phyloP scores from a whole-genome alignment of 1,139 yeast species.

The Scheffersomyces lignicola region DNA sequence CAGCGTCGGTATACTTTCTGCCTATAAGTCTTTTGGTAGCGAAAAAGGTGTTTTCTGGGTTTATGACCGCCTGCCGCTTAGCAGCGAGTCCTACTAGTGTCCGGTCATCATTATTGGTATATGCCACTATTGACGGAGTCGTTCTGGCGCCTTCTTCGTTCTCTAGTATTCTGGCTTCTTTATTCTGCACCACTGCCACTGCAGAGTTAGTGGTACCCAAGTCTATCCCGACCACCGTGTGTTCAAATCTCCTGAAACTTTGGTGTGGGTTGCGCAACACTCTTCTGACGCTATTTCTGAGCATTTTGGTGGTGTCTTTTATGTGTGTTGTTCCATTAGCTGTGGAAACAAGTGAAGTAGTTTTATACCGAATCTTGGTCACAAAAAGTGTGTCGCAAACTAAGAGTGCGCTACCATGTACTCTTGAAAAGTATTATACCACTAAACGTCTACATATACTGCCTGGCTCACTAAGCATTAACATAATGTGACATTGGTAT shows the following conservation, averaged over 20 bases:
- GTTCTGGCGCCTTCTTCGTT: slow-evolving; percentile 69
- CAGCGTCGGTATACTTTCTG: slow-evolving; percentile 59
- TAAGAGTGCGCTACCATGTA: slow-evolving; percentile 1
- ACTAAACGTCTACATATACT: too few relatives aligned
- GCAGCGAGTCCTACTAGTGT: slow-evolving; percentile 64
- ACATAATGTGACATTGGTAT: too few relatives aligned
- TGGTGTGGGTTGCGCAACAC: not conserved
- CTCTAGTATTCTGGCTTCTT: slow-evolving; percentile 57
- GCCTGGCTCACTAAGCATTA: too few relatives aligned
- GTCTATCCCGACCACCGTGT: slow-evolving; percentile 69
- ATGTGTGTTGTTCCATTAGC: not conserved
- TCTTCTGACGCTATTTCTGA: slow-evolving; percentile 3
- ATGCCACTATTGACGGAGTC: slow-evolving; percentile 74
- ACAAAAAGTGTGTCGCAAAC: not conserved
- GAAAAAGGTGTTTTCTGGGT: slow-evolving; percentile 68
- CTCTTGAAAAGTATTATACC: too few relatives aligned
- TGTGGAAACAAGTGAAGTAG: not conserved
- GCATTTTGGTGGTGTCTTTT: slow-evolving; percentile 6
- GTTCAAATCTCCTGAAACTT: slow-evolving; percentile 13
- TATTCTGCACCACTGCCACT: slow-evolving; percentile 60
- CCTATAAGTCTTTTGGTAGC: slow-evolving; percentile 79
- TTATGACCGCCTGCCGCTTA: slow-evolving; percentile 63
- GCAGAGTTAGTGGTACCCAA: slow-evolving; percentile 83
- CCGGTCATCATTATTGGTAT: slow-evolving; percentile 26
- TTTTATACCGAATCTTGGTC: not conserved